Conservation (phyloP, 768 basidiomycete species). For the Kwoniella mangroviensis region DNA sequence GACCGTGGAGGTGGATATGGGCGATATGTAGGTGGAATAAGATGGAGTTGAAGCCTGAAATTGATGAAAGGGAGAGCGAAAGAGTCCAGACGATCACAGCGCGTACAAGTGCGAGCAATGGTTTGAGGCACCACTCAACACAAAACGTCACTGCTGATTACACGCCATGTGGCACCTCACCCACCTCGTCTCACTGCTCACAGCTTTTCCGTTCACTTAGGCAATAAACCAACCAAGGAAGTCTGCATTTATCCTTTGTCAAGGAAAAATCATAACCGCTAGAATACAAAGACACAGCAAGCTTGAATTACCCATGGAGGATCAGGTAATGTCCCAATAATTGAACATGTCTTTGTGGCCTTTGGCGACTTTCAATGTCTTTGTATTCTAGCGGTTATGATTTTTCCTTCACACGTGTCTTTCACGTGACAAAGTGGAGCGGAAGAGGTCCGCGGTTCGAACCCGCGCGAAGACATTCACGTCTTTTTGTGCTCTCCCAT, state of each 20-base stretch:
- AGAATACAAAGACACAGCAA: no score
- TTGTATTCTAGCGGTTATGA: slow-evolving; percentile 11
- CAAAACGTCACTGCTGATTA: background rate
- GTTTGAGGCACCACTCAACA: background rate
- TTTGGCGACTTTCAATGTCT: background rate
- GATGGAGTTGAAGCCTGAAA: no score
- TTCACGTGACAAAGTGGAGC: background rate
- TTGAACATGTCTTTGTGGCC: background rate
- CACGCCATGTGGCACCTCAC: background rate
- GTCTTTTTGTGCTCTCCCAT: background rate
- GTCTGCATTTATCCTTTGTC: background rate
- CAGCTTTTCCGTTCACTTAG: no score
- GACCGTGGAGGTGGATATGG: no score
- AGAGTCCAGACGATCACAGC: background rate
- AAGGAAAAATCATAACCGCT: slow-evolving; percentile 9
- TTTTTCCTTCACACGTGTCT: slow-evolving; percentile 4
- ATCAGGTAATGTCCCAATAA: no score
- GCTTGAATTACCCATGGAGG: no score
- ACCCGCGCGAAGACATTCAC: background rate
- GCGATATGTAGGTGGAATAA: no score
- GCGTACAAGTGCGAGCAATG: background rate
- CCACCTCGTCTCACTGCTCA: no score
- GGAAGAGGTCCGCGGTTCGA: slow-evolving; percentile 13
- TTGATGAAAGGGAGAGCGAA: background rate
- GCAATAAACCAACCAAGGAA: no score